These are phyloP conservation scores for Plasmopara halstedii DNA, from an alignment of 352 stramenopile genomes.

Conservation along the genomic window DNA sequence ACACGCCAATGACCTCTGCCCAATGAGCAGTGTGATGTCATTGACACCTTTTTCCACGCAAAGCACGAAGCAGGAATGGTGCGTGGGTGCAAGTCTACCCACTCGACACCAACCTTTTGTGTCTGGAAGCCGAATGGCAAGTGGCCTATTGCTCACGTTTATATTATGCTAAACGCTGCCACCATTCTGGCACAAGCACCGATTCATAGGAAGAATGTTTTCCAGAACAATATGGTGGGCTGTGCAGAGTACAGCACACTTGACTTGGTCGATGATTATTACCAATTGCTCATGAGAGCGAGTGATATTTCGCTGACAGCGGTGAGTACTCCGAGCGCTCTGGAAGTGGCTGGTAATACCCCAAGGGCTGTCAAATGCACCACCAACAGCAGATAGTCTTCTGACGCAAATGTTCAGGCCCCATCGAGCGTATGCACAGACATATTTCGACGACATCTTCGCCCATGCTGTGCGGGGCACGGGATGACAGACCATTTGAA, in stretches of 20 bases:
- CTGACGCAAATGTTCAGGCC: no score
- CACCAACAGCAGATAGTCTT: no score
- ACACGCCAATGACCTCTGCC: background rate
- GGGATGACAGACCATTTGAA: no score
- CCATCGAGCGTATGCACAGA: no score
- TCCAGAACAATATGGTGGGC: background rate
- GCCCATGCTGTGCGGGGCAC: no score
- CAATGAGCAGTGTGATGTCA: background rate
- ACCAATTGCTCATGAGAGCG: background rate
- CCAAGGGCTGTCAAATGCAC: no score
- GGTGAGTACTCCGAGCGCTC: no score
- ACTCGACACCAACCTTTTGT: background rate
- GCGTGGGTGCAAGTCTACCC: background rate
- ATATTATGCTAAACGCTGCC: background rate
- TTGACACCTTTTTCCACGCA: background rate
- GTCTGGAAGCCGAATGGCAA: background rate
- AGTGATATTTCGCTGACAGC: no score
- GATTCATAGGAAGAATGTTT: background rate
- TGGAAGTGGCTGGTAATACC: no score
- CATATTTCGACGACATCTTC: no score
- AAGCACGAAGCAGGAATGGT: background rate
- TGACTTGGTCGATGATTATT: background rate
- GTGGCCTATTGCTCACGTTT: background rate
- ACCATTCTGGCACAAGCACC: background rate
- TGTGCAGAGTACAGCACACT: background rate